Base-by-base conservation (phyloP, 345 rosid species). In the Raphanus sativus region DNA sequence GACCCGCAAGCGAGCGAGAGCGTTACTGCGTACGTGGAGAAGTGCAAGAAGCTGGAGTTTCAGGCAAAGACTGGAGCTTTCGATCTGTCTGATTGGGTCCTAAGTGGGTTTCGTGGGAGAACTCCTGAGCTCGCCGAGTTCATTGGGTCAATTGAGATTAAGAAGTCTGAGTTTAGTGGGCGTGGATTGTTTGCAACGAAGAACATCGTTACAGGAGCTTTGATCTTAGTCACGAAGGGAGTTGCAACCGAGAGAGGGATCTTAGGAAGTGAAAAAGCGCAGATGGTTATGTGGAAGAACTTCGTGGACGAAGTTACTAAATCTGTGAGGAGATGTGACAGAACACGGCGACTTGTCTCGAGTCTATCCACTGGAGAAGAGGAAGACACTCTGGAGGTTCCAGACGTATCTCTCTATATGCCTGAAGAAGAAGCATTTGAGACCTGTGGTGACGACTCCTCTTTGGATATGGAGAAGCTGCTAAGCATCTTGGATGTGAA, bases 261-360 rank as follows among this genome's bases (percentile, higher is more conserved):
- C 59, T 68, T 91, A 69, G 80, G 84, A 6, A 83, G 74, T 58
- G 85, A 84, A 38, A 84, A 81, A 48, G 92, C 88, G 15, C 91
- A 88, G 56, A 25, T 94, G 70, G 87, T 91, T 7, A 94, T 90
- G 97, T 94, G 98, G 96, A 94, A 85, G 84, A 90, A 83, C 17
- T 90, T 94, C 65, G 36, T 90, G 0, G 84, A 86, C 24, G 84
- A 83, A 77, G 91, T 94, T 32, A 73, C 72, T 0, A 85, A 86
- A 42, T 80, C 83, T 0, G 74, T 85, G 73, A 70, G 81, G 1
- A 88, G 67, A 80, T 82, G 94, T 66, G 73, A 17, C 26, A 84
- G 86, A 77, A 89, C 84, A 54, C 77, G 32, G 30, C 38, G 55
- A 24, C 70, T 83, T 82, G 81, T 94, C 65, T 76, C 87, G 0